These are phyloP conservation scores for Actinomortierella ambigua DNA, from an alignment of 371 early-diverging fungal genomes.

Conservation along the genomic window DNA sequence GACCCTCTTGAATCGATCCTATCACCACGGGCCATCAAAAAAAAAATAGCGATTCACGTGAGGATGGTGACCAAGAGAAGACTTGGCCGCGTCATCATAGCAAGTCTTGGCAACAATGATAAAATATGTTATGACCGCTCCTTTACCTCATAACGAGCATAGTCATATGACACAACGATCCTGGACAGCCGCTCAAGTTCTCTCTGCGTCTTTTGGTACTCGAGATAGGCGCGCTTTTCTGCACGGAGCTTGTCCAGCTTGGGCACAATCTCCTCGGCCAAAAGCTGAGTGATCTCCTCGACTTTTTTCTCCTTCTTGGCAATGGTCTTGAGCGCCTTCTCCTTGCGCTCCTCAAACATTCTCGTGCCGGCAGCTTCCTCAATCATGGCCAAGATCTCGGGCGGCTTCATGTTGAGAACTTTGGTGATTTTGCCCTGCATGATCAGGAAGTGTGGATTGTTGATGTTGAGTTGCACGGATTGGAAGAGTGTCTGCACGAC, in stretches of 20 bases:
- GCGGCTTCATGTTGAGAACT: slow-evolving; percentile 98
- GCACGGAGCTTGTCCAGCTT: slow-evolving; percentile 90
- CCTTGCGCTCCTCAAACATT: slow-evolving; percentile 98
- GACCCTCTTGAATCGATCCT: slow-evolving; percentile 35
- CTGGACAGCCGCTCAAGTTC: slow-evolving; percentile 86
- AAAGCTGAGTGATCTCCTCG: slow-evolving; percentile 86
- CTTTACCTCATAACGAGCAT: slow-evolving; percentile 61
- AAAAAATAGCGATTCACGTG: too few species aligned
- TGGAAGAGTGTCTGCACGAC: slow-evolving; percentile 93
- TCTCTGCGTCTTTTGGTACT: slow-evolving; percentile 89
- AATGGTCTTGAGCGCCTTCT: slow-evolving; percentile 93
- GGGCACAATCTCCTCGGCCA: slow-evolving; percentile 92
- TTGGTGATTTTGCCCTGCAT: slow-evolving; percentile 99
- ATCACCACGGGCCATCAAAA: too few species aligned
- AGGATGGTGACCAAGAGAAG: neutral
- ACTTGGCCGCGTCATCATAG: neutral
- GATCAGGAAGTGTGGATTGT: slow-evolving; percentile 98
- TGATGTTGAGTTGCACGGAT: slow-evolving; percentile 96
- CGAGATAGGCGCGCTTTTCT: slow-evolving; percentile 89
- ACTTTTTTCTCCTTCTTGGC: slow-evolving; percentile 96
- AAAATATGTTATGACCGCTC: neutral
- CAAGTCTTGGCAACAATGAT: neutral
- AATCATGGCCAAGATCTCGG: slow-evolving; percentile 95
- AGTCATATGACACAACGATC: slow-evolving; percentile 85
- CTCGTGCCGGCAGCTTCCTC: slow-evolving; percentile 99